Evolutionary conservation across 352 stramenopile genomes (phyloP).

Genomic region (Phytopythium ostracodes): DNA sequence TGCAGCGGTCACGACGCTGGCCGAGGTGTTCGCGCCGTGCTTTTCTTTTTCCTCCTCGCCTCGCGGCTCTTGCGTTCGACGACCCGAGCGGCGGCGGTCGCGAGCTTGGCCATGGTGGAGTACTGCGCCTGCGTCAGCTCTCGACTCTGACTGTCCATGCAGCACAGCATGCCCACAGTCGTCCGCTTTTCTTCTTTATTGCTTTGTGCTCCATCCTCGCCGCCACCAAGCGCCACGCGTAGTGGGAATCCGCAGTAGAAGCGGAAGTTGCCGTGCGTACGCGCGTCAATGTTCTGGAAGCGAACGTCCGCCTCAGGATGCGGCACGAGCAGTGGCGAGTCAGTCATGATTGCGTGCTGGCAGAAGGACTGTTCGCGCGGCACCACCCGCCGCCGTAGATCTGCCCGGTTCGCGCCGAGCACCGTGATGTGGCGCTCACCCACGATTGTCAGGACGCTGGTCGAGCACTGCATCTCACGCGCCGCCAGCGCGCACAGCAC

Average conservation of each 20-base stretch:
- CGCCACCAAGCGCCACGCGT: slow-evolving; percentile 9
- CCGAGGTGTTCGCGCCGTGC: neutral
- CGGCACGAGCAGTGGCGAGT: slow-evolving; percentile 52
- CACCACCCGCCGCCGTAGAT: slow-evolving; percentile 21
- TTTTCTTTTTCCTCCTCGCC: neutral
- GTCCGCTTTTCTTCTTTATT: slow-evolving; percentile 8
- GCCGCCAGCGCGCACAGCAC: slow-evolving; percentile 15
- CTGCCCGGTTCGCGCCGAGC: slow-evolving; percentile 26
- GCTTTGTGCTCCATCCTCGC: neutral
- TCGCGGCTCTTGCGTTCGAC: slow-evolving; percentile 14
- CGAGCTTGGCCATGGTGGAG: slow-evolving; percentile 39
- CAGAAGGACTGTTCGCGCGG: slow-evolving; percentile 59
- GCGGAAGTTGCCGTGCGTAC: slow-evolving; percentile 31
- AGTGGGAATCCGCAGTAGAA: slow-evolving; percentile 79
- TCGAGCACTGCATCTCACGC: slow-evolving; percentile 45
- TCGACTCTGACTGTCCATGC: slow-evolving; percentile 37
- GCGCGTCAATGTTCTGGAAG: slow-evolving; percentile 41
- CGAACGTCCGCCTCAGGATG: slow-evolving; percentile 61
- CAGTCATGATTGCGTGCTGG: slow-evolving; percentile 52
- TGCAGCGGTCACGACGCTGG: neutral
- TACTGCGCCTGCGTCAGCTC: slow-evolving; percentile 57
- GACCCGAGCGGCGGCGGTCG: slow-evolving; percentile 42
- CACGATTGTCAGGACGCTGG: slow-evolving; percentile 57
- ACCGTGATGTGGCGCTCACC: slow-evolving; percentile 38
- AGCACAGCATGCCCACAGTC: slow-evolving; percentile 58